Evolutionary conservation across 192 early-diverging fungal species (phyloP), one percentile per base, ranked within the genome.

Genomic region (Dissophora globulifera): DNA sequence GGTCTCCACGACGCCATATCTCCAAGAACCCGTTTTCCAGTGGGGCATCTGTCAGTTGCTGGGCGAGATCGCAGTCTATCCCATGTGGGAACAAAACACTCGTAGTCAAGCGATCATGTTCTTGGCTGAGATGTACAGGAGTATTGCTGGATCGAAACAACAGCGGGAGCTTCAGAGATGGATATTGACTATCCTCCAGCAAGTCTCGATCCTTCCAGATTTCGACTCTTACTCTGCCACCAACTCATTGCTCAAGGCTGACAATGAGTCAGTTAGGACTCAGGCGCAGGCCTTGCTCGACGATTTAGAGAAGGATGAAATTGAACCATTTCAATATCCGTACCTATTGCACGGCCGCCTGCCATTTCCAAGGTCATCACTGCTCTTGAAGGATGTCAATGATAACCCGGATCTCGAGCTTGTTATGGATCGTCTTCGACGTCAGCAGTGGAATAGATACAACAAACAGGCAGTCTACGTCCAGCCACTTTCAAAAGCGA

Each of bases 1-100:
- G 8, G 45, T 60, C n/a, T 2, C 7, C 13, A 31, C 46, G 11
- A 46, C 58, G 12, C 45, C 58, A 0, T 32, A n/a, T 19, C 58
- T 17, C 11, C 29, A 47, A 0, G n/a, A 61, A 3, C 32, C 32
- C 0, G 3, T 13, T 8, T 61, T 50, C 20, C 32, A 49, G 30
- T 61, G 58, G 58, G 58, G 58, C 9, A 23, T 61, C 1, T 49
- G 46, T 17, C 45, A 61, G 29, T 30, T 19, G 20, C 46, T 61
- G 5, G 58, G 58, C 2, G 31, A 61, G 17, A 33, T 61, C 30
- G 47, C 58, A 9, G 31, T 25, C 23, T 45, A 61, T 25, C 17
- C 58, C 19, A 7, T 22, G 4, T 61, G 58, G 58, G 46, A 49
- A 26, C 19, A 17, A 1, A 16, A 2, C 2, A 20, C 16, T 13